Conservation (phyloP, 129 eudicot genomes). For the Arctium lappa region DNA sequence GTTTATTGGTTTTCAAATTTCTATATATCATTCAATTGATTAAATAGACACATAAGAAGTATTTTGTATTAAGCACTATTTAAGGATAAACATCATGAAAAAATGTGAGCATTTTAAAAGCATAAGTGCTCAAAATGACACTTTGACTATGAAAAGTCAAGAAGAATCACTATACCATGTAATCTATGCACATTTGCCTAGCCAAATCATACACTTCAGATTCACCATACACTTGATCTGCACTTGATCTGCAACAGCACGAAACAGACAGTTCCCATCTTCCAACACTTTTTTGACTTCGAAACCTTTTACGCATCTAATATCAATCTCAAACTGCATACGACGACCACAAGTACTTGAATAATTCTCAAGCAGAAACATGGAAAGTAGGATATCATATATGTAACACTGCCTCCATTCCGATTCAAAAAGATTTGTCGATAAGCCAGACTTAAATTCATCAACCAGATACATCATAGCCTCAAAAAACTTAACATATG, state of each 20-base stretch:
- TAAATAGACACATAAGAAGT: too few species aligned
- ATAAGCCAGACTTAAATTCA: too few species aligned
- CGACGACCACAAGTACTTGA: background rate
- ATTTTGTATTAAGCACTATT: too few species aligned
- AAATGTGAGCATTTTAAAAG: background rate
- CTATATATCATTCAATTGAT: too few species aligned
- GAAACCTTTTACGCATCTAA: constrained; percentile 61
- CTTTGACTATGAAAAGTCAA: background rate
- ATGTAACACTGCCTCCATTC: background rate
- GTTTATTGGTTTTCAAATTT: too few species aligned
- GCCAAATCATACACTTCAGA: constrained; percentile 69
- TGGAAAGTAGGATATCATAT: background rate
- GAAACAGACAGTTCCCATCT: constrained; percentile 79
- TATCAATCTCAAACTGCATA: constrained; percentile 52
- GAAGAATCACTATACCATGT: constrained; percentile 44
- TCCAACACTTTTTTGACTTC: constrained; percentile 69
- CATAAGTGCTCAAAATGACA: background rate
- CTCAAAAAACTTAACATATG: background rate
- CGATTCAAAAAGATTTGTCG: background rate
- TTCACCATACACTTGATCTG: constrained; percentile 79
- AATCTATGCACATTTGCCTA: constrained; percentile 87
- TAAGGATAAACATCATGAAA: background rate
- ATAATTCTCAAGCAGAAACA: background rate
- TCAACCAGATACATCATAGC: background rate
- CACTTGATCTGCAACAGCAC: constrained; percentile 94